Base-by-base conservation (phyloP, 164 flowering plant species). In the Vitis riparia region DNA sequence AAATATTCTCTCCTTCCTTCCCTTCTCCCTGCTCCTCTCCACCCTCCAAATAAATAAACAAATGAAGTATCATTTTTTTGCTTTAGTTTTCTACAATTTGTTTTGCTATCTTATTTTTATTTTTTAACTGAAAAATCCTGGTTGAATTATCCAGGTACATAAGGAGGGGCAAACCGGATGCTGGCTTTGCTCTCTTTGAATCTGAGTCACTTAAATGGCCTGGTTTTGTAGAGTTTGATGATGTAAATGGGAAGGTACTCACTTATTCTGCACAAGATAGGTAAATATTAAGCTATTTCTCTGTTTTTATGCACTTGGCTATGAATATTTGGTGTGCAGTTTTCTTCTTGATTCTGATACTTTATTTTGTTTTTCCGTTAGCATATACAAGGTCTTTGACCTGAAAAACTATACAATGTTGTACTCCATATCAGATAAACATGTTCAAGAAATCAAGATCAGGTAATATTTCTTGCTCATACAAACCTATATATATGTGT, bases 191-290 rank as follows among this genome's bases (percentile, higher is more conserved):
- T 14, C 96, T 95, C 59, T 93, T 95, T 79, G 97, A 93, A 71
- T 89, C 98, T 0, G 98, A 95, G 75, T 93, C 99, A 3, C 57
- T 95, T 69, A 93, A 93, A 74, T 93, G 98, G 99, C 99, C 99
- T 55, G 98, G 98, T 13, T 95, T 95, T 87, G 99, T 95, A 47
- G 99, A 95, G 80, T 95, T 93, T 86, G 99, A 95, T 87, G 99
- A 95, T 83, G 98, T 95, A 10, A 95, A 95, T 83, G 98, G 98
- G 55, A 95, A 95, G 73, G 98, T 93, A 30, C 88, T 95, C 15
- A 95, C 99, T 17, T 95, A 89, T 68, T 95, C 99, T 64, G 97
- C 98, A 19, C 97, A 90, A 69, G 94, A 90, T 71, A 84, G 90
- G 98, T 89, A 79, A 59, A 11, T 68, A 30, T 60, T 30, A 19